phyloP scores from a whole-genome alignment of 2,329 filamentous ascomycete species.

The Diaporthe citrichinensis region DNA sequence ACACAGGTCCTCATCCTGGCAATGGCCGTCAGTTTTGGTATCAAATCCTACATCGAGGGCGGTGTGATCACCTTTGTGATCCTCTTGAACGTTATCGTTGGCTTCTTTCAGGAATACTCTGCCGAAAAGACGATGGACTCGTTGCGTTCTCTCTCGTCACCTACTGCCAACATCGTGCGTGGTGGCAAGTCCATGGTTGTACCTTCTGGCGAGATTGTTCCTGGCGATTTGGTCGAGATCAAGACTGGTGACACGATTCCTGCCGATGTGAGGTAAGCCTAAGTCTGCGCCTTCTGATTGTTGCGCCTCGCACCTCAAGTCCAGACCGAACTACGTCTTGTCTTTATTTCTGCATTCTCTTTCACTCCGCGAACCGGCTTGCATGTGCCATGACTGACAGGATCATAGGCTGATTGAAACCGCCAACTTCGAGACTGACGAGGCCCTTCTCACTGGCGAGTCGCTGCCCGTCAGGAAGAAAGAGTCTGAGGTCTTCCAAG shows the following conservation, averaged over 20 bases:
- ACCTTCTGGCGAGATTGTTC: conserved; percentile 67
- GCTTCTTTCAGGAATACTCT: conserved; percentile 67
- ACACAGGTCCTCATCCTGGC: conserved; percentile 59
- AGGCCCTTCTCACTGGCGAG: conserved; percentile 74
- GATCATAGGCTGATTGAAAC: conserved; percentile 36
- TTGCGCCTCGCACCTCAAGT: too few relatives aligned
- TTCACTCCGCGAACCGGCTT: not conserved
- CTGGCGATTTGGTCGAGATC: conserved; percentile 70
- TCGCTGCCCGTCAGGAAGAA: conserved; percentile 71
- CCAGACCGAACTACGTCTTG: too few relatives aligned
- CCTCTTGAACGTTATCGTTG: conserved; percentile 65
- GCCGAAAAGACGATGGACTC: conserved; percentile 69
- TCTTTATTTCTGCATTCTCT: not conserved
- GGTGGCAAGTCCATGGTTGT: conserved; percentile 63
- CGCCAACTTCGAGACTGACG: conserved; percentile 71
- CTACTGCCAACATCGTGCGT: conserved; percentile 64
- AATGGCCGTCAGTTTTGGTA: conserved; percentile 66
- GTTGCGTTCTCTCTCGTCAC: conserved; percentile 63
- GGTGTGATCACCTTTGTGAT: conserved; percentile 67
- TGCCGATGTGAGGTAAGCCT: conserved; percentile 53
- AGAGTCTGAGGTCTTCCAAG: conserved; percentile 58
- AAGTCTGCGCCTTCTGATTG: too few relatives aligned
- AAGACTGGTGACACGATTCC: conserved; percentile 61
- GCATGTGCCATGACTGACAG: not conserved
- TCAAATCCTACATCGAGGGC: conserved; percentile 67